Evolutionary conservation across 257 asterid species (phyloP).

Genomic region (Solanum dulcamara): DNA sequence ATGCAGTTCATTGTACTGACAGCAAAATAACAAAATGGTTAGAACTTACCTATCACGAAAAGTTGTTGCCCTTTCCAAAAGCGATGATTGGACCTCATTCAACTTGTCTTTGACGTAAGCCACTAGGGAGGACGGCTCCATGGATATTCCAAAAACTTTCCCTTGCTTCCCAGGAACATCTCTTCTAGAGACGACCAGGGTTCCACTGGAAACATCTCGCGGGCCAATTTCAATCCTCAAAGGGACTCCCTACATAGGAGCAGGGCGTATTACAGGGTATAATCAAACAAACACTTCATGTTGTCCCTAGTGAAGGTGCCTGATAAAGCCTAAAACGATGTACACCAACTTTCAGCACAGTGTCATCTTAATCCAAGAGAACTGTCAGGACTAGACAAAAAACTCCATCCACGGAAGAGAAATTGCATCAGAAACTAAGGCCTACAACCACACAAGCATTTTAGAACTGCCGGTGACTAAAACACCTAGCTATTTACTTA

Average conservation of each 20-base stretch:
- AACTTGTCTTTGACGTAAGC: constrained; percentile 50
- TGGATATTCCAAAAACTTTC: constrained; percentile 85
- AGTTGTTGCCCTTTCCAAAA: constrained; percentile 54
- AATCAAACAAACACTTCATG: not conserved
- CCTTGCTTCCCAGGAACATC: constrained; percentile 96
- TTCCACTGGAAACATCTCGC: constrained; percentile 72
- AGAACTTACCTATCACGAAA: constrained; percentile 70
- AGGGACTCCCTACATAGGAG: constrained; percentile 77
- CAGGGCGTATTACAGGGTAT: not conserved
- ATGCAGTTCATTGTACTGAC: not conserved
- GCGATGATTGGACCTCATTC: constrained; percentile 75
- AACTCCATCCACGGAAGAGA: not conserved
- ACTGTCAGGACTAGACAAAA: not conserved
- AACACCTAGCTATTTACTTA: not conserved
- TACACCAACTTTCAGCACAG: not conserved
- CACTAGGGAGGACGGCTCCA: constrained; percentile 67
- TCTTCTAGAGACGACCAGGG: constrained; percentile 81
- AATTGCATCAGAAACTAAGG: not conserved
- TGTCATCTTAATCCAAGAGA: not conserved
- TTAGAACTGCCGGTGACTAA: not conserved
- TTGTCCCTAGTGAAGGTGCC: not conserved
- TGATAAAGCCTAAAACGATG: not conserved
- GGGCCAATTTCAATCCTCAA: constrained; percentile 94
- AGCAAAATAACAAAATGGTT: not conserved
- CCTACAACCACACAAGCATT: not conserved